Evolutionary conservation across 164 flowering plant genomes (phyloP).

Genomic region (Piper longum): DNA sequence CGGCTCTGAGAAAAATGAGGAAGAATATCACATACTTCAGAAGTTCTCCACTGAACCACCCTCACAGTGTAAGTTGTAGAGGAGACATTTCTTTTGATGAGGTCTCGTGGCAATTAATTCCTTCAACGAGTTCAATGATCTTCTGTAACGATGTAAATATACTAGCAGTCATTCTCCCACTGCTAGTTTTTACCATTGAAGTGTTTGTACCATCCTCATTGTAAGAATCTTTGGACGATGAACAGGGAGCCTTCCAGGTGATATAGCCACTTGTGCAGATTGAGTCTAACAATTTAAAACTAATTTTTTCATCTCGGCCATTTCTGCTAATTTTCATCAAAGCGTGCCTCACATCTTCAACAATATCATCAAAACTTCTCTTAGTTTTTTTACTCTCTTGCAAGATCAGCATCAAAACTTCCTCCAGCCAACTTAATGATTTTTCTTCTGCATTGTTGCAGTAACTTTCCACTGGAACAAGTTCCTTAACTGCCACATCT

Average conservation of each 20-base stretch:
- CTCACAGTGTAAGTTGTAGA: constrained; percentile 36
- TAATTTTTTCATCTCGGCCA: constrained; percentile 9
- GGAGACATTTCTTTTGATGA: constrained; percentile 16
- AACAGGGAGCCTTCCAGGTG: no score
- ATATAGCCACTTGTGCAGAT: no score
- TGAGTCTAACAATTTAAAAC: constrained; percentile 20
- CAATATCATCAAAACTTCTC: constrained; percentile 38
- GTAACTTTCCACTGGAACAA: constrained; percentile 30
- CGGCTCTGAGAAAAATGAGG: constrained; percentile 30
- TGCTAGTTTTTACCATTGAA: constrained; percentile 11
- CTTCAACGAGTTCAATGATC: constrained; percentile 61
- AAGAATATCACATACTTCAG: constrained; percentile 39
- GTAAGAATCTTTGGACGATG: constrained; percentile 11
- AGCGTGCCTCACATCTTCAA: constrained; percentile 46
- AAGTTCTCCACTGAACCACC: constrained; percentile 56
- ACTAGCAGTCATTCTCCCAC: constrained; percentile 18
- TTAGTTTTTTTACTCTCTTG: constrained; percentile 38
- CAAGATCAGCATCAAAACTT: constrained; percentile 33
- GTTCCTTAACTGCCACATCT: constrained; percentile 29
- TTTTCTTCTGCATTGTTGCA: constrained; percentile 10
- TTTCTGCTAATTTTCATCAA: constrained; percentile 13
- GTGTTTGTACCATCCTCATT: constrained; percentile 12
- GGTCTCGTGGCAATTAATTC: constrained; percentile 21
- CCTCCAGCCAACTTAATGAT: constrained; percentile 52
- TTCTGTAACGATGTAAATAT: constrained; percentile 37